These are phyloP conservation scores for Globisporangium ultimum DNA, from an alignment of 352 stramenopile genomes.

Conservation along the genomic window DNA sequence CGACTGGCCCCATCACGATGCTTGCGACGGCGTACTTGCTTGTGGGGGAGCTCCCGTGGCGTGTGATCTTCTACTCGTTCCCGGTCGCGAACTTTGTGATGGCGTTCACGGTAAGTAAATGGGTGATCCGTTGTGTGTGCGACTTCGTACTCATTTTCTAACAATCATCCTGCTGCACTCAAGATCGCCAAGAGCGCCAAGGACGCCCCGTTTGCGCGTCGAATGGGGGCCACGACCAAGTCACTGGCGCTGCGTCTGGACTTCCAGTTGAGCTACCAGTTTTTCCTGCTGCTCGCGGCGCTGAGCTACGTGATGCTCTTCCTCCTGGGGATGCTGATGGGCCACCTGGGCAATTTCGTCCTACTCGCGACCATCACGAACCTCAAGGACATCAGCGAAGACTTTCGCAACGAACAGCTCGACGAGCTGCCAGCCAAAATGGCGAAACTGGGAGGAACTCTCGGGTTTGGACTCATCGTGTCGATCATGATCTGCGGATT, in stretches of 20 bases:
- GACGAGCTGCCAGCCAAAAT: conserved; percentile 53
- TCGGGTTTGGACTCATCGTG: conserved; percentile 44
- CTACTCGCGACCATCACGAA: conserved; percentile 50
- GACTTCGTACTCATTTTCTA: neutral
- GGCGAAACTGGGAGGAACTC: conserved; percentile 33
- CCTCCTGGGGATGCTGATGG: conserved; percentile 41
- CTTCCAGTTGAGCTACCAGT: conserved; percentile 59
- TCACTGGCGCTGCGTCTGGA: conserved; percentile 59
- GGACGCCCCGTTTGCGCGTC: conserved; percentile 69
- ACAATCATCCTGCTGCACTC: neutral
- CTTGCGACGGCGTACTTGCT: conserved; percentile 47
- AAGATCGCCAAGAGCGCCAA: conserved; percentile 63
- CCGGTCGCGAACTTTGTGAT: conserved; percentile 58
- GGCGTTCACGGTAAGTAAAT: conserved; percentile 35
- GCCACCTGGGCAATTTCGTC: conserved; percentile 68
- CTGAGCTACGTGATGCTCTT: conserved; percentile 52
- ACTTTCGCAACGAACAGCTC: conserved; percentile 66
- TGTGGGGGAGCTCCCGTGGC: conserved; percentile 32
- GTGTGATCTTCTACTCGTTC: conserved; percentile 49
- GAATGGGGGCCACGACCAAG: conserved; percentile 35
- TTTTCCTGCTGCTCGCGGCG: conserved; percentile 60
- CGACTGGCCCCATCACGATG: conserved; percentile 58
- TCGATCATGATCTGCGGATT: conserved; percentile 56
- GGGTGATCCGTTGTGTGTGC: neutral
- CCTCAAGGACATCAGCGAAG: conserved; percentile 67